A percentile compares a stretch with the other conserved stretches of the same genome.
These are phyloP conservation scores for Triticum urartu DNA, from an alignment of 176 grass and related monocot genomes.

Conservation along the genomic window DNA sequence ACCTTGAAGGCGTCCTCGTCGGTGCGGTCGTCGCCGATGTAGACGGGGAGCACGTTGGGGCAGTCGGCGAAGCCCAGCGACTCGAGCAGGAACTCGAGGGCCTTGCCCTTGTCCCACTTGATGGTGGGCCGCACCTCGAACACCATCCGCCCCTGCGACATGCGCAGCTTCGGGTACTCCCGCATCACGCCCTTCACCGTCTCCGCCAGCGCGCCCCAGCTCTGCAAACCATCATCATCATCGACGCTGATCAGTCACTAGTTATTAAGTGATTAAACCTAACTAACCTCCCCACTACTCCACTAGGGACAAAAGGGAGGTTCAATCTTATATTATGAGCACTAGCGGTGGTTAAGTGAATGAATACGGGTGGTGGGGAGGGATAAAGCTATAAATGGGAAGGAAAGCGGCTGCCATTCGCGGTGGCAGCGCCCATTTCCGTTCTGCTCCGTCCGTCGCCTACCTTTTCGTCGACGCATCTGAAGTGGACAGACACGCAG, in stretches of 20 bases:
- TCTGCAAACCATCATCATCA: constrained; percentile 20
- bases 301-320: neutral
- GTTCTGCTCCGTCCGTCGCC: neutral
- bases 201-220: constrained; percentile 51
- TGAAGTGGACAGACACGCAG: constrained; percentile 77
- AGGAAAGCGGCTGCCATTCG: constrained; percentile 18
- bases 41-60: constrained; percentile 62
- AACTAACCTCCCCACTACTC: constrained; percentile 1
- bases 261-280: neutral
- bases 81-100: constrained; percentile 90
- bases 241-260: neutral
- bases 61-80: constrained; percentile 72
- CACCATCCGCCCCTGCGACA: constrained; percentile 79
- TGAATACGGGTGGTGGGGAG: neutral
- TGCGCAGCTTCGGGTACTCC: constrained; percentile 58
- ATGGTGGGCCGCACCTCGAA: constrained; percentile 83
- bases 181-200: constrained; percentile 56
- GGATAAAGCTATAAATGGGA: constrained; percentile 4
- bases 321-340: neutral
- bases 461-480: constrained; percentile 86
- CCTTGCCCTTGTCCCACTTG: constrained; percentile 98
- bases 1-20: constrained; percentile 95
- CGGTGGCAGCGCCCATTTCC: neutral
- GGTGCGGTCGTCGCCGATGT: constrained; percentile 95
- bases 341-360: neutral